These are phyloP conservation scores for Usnea hakonensis DNA, from an alignment of 495 filamentous ascomycete species.

Conservation along the genomic window DNA sequence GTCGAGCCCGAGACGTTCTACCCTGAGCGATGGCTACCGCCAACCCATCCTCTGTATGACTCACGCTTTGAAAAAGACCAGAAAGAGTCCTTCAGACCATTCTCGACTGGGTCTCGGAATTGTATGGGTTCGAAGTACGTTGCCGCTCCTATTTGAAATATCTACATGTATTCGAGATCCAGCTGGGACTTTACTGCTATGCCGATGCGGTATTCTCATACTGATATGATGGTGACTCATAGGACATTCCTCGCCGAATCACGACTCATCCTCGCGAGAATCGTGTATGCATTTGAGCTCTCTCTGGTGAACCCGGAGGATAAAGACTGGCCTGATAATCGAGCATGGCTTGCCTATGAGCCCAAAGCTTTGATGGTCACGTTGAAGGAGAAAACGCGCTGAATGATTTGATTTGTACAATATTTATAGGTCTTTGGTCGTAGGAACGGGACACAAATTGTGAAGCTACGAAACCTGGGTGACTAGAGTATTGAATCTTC, in stretches of 20 bases:
- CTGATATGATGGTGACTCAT: neutral
- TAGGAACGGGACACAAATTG: too few relatives aligned
- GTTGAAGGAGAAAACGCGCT: constrained; percentile 1
- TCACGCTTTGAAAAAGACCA: constrained; percentile 2
- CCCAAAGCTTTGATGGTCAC: constrained; percentile 9
- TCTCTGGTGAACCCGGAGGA: neutral
- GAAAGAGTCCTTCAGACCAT: constrained; percentile 10
- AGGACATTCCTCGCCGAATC: constrained; percentile 2
- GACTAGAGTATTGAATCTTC: too few relatives aligned
- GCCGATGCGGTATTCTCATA: neutral
- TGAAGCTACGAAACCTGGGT: too few relatives aligned
- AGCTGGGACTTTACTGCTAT: neutral
- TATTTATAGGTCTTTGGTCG: too few relatives aligned
- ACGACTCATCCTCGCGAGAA: constrained; percentile 1
- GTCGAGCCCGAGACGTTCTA: neutral
- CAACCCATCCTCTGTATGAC: neutral
- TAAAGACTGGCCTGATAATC: constrained; percentile 1
- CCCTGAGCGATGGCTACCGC: constrained; percentile 2
- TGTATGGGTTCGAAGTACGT: constrained; percentile 10
- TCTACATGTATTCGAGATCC: neutral
- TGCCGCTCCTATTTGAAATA: neutral
- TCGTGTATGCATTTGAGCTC: neutral
- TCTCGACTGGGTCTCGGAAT: neutral
- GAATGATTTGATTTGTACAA: too few relatives aligned
- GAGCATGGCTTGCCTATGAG: neutral